Conservation (phyloP, 2,329 filamentous ascomycete species). For the Aspergillus alliaceus region DNA sequence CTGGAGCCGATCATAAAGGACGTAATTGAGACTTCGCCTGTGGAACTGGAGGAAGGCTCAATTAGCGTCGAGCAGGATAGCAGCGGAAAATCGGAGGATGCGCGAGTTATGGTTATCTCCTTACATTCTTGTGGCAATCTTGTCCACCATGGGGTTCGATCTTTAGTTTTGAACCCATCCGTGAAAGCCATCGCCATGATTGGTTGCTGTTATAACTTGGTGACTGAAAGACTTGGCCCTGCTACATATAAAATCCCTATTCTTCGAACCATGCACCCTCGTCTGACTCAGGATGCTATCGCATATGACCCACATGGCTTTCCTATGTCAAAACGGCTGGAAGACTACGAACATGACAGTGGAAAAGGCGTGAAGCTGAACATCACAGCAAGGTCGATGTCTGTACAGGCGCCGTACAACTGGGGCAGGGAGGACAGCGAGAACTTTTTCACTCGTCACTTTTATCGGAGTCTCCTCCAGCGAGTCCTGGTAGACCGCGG, state of each 20-base stretch:
- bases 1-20: slow-evolving; percentile 41
- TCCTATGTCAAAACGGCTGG: slow-evolving; percentile 78
- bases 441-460: slow-evolving; percentile 87
- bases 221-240: slow-evolving; percentile 85
- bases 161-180: slow-evolving; percentile 76
- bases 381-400: slow-evolving; percentile 97
- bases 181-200: slow-evolving; percentile 93
- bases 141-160: slow-evolving; percentile 89
- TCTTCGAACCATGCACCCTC: slow-evolving; percentile 71
- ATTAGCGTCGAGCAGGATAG: background rate
- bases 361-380: slow-evolving; percentile 75
- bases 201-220: slow-evolving; percentile 95
- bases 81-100: slow-evolving; percentile 17
- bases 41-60: background rate
- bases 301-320: slow-evolving; percentile 88
- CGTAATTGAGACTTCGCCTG: slow-evolving; percentile 27
- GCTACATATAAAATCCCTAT: slow-evolving; percentile 82
- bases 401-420: slow-evolving; percentile 90
- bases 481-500: slow-evolving; percentile 86
- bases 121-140: slow-evolving; percentile 97
- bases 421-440: slow-evolving; percentile 83
- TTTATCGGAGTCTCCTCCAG: slow-evolving; percentile 87
- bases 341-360: slow-evolving; percentile 53
- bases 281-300: slow-evolving; percentile 66
- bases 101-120: slow-evolving; percentile 77